Evolutionary conservation across 345 rosid genomes (phyloP).

Genomic region (Linum trigynum): DNA sequence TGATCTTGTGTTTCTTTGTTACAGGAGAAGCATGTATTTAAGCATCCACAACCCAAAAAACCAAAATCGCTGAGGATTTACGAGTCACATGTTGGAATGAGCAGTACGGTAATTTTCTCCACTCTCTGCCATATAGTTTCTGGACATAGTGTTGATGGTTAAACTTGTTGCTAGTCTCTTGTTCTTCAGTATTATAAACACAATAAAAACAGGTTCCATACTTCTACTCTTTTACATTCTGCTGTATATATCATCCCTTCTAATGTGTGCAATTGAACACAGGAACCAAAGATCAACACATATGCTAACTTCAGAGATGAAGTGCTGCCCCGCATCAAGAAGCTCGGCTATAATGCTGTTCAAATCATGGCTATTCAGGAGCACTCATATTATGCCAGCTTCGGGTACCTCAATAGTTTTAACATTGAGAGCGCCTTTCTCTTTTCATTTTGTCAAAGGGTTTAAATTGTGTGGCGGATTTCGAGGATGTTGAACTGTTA

Average conservation of each 20-base stretch:
- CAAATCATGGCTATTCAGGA: conserved; percentile 99
- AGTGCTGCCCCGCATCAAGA: conserved; percentile 92
- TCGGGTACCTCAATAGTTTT: conserved; percentile 52
- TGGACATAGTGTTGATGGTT: neutral
- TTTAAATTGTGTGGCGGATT: neutral
- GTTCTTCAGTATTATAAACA: too few relatives aligned
- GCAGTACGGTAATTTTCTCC: conserved; percentile 51
- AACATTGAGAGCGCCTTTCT: neutral
- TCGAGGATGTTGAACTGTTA: conserved; percentile 7
- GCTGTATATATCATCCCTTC: neutral
- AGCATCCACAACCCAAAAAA: conserved; percentile 73
- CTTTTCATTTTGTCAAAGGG: neutral
- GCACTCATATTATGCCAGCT: conserved; percentile 94
- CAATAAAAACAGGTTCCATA: too few relatives aligned
- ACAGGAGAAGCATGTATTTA: conserved; percentile 76
- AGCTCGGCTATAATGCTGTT: conserved; percentile 88
- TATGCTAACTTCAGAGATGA: conserved; percentile 88
- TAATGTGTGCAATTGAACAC: conserved; percentile 17
- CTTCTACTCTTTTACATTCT: neutral
- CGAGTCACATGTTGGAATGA: conserved; percentile 97
- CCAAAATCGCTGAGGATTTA: conserved; percentile 88
- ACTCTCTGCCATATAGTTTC: conserved; percentile 1
- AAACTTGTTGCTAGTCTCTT: neutral
- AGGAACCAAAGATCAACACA: conserved; percentile 82
- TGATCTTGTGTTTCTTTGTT: neutral